Percentiles rank a stretch among this genome's conserved stretches.
These are phyloP conservation scores for Microdochium trichocladiopsis DNA, from an alignment of 2,329 filamentous ascomycete species.

Conservation along the genomic window DNA sequence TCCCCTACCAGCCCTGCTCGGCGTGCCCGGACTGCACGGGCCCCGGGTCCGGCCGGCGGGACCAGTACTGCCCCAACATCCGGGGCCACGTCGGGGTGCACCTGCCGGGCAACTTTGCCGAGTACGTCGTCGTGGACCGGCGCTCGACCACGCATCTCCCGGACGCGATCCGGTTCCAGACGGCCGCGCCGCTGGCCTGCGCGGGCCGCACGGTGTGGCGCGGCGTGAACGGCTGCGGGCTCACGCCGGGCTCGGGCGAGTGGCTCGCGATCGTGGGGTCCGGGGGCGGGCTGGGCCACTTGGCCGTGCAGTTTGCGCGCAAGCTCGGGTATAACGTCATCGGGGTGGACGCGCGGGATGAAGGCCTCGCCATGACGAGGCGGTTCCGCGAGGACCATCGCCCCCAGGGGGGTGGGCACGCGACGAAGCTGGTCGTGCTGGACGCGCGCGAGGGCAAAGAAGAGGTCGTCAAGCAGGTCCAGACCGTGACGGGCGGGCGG, in stretches of 20 bases:
- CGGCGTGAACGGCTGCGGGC: background rate
- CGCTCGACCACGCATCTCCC: slow-evolving; percentile 38
- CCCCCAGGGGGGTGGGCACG: no score
- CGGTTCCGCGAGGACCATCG: slow-evolving; percentile 39
- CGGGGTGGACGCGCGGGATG: slow-evolving; percentile 47
- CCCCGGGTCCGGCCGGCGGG: slow-evolving; percentile 30
- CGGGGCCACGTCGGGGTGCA: slow-evolving; percentile 40
- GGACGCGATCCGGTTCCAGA: slow-evolving; percentile 36
- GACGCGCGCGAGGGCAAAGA: slow-evolving; percentile 43
- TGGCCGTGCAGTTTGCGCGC: slow-evolving; percentile 41
- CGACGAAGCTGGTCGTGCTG: slow-evolving; percentile 25
- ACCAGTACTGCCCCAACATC: slow-evolving; percentile 42
- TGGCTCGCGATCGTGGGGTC: slow-evolving; percentile 38
- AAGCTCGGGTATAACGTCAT: slow-evolving; percentile 42
- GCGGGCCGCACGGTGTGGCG: slow-evolving; percentile 6
- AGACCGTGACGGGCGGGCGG: slow-evolving; percentile 35
- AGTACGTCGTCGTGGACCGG: slow-evolving; percentile 45
- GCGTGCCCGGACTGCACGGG: slow-evolving; percentile 43
- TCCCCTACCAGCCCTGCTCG: slow-evolving; percentile 45
- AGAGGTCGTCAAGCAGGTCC: slow-evolving; percentile 36
- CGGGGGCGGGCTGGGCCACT: slow-evolving; percentile 45
- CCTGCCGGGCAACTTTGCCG: slow-evolving; percentile 47
- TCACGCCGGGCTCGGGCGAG: slow-evolving; percentile 11
- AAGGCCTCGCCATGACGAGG: slow-evolving; percentile 38
- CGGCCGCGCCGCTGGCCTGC: slow-evolving; percentile 45